phyloP scores from a whole-genome alignment of 495 filamentous ascomycete genomes.

The Aspergillus haitiensis region DNA sequence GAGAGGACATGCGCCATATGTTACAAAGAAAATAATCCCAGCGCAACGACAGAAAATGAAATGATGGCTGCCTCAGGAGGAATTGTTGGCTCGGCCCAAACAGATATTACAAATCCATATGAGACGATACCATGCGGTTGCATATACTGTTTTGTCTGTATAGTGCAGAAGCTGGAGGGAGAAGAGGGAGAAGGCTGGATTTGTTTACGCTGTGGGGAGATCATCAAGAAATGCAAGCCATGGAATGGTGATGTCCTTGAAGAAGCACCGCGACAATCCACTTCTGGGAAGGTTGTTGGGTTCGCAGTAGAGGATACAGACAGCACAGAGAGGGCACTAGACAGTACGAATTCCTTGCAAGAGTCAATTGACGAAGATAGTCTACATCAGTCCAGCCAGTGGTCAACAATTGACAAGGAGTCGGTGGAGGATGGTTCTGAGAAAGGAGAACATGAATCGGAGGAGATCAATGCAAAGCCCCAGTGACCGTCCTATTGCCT shows the following conservation, averaged over 20 bases:
- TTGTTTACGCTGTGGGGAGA: conserved; percentile 86
- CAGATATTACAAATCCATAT: conserved; percentile 95
- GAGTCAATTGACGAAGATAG: conserved; percentile 38
- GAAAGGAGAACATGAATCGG: conserved; percentile 12
- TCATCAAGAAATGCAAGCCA: conserved; percentile 85
- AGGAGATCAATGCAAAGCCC: background rate
- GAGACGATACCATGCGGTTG: conserved; percentile 89
- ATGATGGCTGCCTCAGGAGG: conserved; percentile 65
- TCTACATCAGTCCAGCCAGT: conserved; percentile 39
- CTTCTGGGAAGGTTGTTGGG: conserved; percentile 63
- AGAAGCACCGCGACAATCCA: conserved; percentile 49
- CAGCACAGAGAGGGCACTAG: conserved; percentile 14
- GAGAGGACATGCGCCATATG: conserved; percentile 98
- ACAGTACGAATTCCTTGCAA: conserved; percentile 30
- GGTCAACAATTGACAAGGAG: conserved; percentile 39
- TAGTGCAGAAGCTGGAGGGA: conserved; percentile 83
- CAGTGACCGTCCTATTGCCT: background rate
- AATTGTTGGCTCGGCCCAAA: conserved; percentile 82
- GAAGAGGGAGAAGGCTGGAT: conserved; percentile 96
- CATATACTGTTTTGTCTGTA: conserved; percentile 94
- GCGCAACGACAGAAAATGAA: conserved; percentile 64
- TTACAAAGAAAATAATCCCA: conserved; percentile 85
- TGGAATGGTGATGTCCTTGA: conserved; percentile 88
- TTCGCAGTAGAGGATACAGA: conserved; percentile 57
- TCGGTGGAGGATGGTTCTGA: conserved; percentile 18